Evolutionary conservation across 1,284 basidiomycete genomes (phyloP).

Genomic region (Cryptococcus hybrid): DNA sequence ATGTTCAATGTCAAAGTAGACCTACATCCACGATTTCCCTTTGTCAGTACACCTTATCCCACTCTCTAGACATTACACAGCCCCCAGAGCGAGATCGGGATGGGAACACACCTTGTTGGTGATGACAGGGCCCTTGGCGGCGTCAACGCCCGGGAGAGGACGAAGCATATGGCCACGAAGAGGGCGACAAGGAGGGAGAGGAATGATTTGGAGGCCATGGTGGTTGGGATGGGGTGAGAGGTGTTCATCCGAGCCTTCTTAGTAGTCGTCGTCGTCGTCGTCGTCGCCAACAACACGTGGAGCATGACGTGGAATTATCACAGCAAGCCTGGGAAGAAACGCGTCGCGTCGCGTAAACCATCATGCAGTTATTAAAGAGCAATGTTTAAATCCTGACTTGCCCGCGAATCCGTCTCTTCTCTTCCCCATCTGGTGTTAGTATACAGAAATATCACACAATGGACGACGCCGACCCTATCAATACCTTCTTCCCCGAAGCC

Average conservation of each 20-base stretch:
- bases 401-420: no score
- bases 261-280: background rate
- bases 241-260: background rate
- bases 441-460: constrained; percentile 54
- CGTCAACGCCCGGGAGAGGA: constrained; percentile 35
- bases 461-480: constrained; percentile 64
- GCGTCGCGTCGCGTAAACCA: no score
- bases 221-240: constrained; percentile 6
- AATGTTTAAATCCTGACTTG: no score
- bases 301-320: background rate
- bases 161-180: constrained; percentile 59
- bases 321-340: no score
- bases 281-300: background rate
- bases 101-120: constrained; percentile 62
- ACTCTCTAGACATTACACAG: no score
- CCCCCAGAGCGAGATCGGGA: background rate
- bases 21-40: constrained; percentile 32
- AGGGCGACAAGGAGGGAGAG: constrained; percentile 65
- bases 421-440: no score
- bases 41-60: background rate
- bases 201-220: constrained; percentile 58
- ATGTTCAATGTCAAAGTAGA: constrained; percentile 92
- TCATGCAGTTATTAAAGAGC: no score
- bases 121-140: constrained; percentile 63
- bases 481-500: constrained; percentile 70